Evolutionary conservation across 2,329 filamentous ascomycete species (phyloP), one percentile per base, ranked within the genome.

Genomic region (Talaromyces rugulosus): DNA sequence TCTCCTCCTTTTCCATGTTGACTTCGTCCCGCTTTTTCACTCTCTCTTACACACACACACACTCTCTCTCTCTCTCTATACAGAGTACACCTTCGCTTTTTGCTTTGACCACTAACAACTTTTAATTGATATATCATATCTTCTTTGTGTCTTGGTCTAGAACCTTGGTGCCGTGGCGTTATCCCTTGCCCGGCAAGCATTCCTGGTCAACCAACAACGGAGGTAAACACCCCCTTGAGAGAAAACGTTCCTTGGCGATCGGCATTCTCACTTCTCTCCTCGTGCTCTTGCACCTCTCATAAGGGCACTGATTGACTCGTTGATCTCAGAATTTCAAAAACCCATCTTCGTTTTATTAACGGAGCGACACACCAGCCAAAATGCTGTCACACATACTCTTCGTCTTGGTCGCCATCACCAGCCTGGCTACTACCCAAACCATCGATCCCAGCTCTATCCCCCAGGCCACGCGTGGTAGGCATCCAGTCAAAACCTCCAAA

Each of bases 391-490:
- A 63, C 11, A 52, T 65, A 56, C 58, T 68, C 27, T 61, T 79
- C 27, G 65, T 70, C 53, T 61, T 78, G 54, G 66, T 72, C 62
- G 70, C 71, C 31, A 62, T 72, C 52, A 68, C 63, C 18, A 65
- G 69, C 50, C 60, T 78, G 62, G 75, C 68, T 40, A 66, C 63
- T 58, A 70, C 73, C 68, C 81, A 75, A 62, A 67, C 65, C 33
- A 71, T 81, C 56, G 72, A 80, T 62, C 74, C 72, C 6, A 72
- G 66, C 60, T 71, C 68, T n/a, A 72, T 81, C 33, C 66, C 69
- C 3, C 34, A 70, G 12, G 44, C 67, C 3, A 78, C 74, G 8
- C 74, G 75, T 67, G 64, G 78, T 80, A 55, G 65, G 72, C 40
- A 44, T 9, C 51, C 27, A 56, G 65, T 63, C 44, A 56, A 65